phyloP scores from a whole-genome alignment of 2,329 filamentous ascomycete genomes.

The Cladophialophora immunda region DNA sequence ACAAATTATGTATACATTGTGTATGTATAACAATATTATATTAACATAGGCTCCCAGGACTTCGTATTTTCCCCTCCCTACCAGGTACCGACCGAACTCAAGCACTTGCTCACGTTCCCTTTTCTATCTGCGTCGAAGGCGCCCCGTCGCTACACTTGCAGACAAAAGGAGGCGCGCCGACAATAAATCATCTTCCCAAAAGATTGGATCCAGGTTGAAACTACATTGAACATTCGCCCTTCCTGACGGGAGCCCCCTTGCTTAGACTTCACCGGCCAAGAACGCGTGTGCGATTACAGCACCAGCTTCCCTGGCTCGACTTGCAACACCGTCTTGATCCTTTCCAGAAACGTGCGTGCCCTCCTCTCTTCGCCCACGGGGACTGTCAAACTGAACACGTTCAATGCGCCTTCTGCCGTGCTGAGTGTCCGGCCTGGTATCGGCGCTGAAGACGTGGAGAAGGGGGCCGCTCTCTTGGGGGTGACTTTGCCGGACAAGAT shows the following conservation, averaged over 20 bases:
- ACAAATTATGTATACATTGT: no score
- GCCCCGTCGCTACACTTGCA: neutral
- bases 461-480: constrained; percentile 41
- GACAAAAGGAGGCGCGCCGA: neutral
- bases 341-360: constrained; percentile 82
- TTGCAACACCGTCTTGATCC: constrained; percentile 84
- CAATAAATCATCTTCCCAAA: neutral
- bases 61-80: no score
- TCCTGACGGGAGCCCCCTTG: neutral
- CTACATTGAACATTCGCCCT: neutral
- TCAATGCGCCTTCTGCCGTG: constrained; percentile 65
- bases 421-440: constrained; percentile 46
- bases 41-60: no score
- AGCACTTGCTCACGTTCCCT: neutral
- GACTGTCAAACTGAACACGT: constrained; percentile 84
- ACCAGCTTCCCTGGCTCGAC: constrained; percentile 80
- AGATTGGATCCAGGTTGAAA: neutral
- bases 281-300: constrained; percentile 47
- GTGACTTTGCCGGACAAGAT: constrained; percentile 68
- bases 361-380: constrained; percentile 81
- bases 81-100: no score
- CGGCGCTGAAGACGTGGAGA: neutral
- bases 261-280: no score
- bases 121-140: neutral
- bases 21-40: no score